These are phyloP conservation scores for Thermothelomyces thermophilus DNA, from an alignment of 2,329 filamentous ascomycete species.

Conservation along the genomic window DNA sequence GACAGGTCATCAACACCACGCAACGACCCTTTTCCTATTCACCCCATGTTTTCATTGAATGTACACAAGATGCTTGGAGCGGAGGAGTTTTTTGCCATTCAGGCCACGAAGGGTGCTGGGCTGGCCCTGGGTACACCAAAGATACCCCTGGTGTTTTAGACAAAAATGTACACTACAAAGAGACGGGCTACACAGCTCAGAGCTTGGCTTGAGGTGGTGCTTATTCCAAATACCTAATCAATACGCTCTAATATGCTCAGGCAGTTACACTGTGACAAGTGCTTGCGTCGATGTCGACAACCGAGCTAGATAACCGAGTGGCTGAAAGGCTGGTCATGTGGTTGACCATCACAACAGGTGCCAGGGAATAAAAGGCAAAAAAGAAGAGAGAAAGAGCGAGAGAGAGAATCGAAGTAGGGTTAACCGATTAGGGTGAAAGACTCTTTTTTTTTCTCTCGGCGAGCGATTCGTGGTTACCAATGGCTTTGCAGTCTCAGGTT, in stretches of 20 bases:
- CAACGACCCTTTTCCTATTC: conserved; percentile 14
- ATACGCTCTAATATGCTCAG: background rate
- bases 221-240: conserved; percentile 5
- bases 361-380: too few species aligned
- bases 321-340: background rate
- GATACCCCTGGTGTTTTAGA: conserved; percentile 29
- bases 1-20: conserved; percentile 11
- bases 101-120: conserved; percentile 26
- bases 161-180: conserved; percentile 25
- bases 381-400: too few species aligned
- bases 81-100: conserved; percentile 17
- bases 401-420: too few species aligned
- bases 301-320: background rate
- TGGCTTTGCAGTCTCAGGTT: too few species aligned
- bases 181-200: conserved; percentile 25
- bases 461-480: too few species aligned
- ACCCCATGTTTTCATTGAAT: conserved; percentile 20
- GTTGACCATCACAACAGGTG: background rate
- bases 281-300: background rate
- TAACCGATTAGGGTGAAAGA: too few species aligned
- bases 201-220: conserved; percentile 10
- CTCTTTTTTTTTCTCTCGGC: too few species aligned
- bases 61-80: conserved; percentile 24
- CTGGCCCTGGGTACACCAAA: conserved; percentile 29
- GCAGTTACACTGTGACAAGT: background rate